Percentiles rank a stretch among this genome's conserved stretches.
Evolutionary conservation across 2,329 filamentous ascomycete genomes (phyloP).

Genomic region (Penicillium sp.): DNA sequence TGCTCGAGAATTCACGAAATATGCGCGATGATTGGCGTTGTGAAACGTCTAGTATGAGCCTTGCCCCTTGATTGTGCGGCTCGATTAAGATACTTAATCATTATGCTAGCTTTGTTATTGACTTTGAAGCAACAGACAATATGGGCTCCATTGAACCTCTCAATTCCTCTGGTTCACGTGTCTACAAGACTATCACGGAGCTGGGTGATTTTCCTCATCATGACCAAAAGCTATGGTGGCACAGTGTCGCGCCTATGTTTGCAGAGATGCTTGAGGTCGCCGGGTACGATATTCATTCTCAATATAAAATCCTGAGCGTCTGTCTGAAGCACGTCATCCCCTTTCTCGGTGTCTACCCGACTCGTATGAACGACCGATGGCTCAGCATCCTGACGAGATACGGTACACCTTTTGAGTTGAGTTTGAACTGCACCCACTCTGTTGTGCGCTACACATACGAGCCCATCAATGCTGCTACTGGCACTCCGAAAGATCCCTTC

Average conservation of each 20-base stretch:
- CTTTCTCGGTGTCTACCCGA: conserved; percentile 8
- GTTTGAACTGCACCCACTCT: conserved; percentile 15
- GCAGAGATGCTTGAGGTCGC: conserved; percentile 2
- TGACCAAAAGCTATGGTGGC: conserved; percentile 14
- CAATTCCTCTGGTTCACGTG: background rate
- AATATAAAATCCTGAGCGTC: conserved; percentile 9
- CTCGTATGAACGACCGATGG: conserved; percentile 5
- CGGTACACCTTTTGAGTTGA: conserved; percentile 17
- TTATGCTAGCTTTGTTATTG: background rate
- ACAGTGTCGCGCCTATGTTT: conserved; percentile 13
- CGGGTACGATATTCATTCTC: conserved; percentile 9
- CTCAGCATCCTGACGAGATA: conserved; percentile 14
- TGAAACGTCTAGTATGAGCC: background rate
- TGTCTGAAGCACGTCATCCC: conserved; percentile 8
- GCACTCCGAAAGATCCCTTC: conserved; percentile 13
- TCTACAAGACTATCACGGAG: background rate
- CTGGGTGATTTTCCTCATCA: background rate
- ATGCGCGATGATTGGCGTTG: background rate
- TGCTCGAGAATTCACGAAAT: background rate
- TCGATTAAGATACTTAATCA: background rate
- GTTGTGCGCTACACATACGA: conserved; percentile 15
- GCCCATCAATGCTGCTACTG: conserved; percentile 13
- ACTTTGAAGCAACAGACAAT: background rate
- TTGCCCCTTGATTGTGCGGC: background rate
- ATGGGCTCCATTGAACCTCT: background rate